Percentiles rank a stretch among this genome's conserved stretches.
These are phyloP conservation scores for Stachybotrys echinatus DNA, from an alignment of 2,329 filamentous ascomycete species.

Conservation along the genomic window DNA sequence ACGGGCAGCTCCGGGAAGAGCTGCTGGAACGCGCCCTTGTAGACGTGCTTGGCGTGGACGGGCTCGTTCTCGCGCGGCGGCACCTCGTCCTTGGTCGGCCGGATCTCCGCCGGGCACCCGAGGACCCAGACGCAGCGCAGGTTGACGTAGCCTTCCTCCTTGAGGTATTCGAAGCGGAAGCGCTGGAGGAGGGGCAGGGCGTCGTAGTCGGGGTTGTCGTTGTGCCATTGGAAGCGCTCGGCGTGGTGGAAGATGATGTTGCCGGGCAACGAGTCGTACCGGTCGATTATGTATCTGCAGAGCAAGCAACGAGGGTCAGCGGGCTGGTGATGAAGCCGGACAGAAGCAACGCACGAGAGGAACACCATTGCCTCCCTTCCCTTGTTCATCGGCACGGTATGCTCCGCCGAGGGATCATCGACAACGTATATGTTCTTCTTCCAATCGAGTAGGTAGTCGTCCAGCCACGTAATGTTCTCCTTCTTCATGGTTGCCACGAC, in stretches of 20 bases:
- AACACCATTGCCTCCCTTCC: slow-evolving; percentile 50
- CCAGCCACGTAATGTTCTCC: slow-evolving; percentile 33
- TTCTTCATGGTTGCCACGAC: slow-evolving; percentile 26
- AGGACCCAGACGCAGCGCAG: slow-evolving; percentile 55
- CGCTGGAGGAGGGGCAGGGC: slow-evolving; percentile 43
- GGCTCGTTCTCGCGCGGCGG: slow-evolving; percentile 24
- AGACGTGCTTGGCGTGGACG: slow-evolving; percentile 34
- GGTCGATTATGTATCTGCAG: slow-evolving; percentile 40
- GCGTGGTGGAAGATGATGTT: slow-evolving; percentile 43
- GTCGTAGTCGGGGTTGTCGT: slow-evolving; percentile 49
- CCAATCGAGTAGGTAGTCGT: slow-evolving; percentile 37
- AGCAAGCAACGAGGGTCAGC: not conserved
- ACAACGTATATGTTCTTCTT: slow-evolving; percentile 50
- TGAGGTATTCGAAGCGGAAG: slow-evolving; percentile 45
- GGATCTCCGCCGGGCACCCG: slow-evolving; percentile 47
- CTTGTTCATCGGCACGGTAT: slow-evolving; percentile 45
- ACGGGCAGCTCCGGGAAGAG: slow-evolving; percentile 35
- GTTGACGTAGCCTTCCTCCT: slow-evolving; percentile 52
- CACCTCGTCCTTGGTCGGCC: slow-evolving; percentile 29
- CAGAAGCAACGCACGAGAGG: slow-evolving; percentile 29
- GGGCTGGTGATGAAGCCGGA: not conserved
- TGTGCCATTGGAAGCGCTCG: slow-evolving; percentile 47
- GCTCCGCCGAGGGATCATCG: slow-evolving; percentile 38
- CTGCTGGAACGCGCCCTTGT: slow-evolving; percentile 35
- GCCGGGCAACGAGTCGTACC: slow-evolving; percentile 39